These are phyloP conservation scores for Thermothielavioides terrestris DNA, from an alignment of 495 filamentous ascomycete species.

Conservation along the genomic window DNA sequence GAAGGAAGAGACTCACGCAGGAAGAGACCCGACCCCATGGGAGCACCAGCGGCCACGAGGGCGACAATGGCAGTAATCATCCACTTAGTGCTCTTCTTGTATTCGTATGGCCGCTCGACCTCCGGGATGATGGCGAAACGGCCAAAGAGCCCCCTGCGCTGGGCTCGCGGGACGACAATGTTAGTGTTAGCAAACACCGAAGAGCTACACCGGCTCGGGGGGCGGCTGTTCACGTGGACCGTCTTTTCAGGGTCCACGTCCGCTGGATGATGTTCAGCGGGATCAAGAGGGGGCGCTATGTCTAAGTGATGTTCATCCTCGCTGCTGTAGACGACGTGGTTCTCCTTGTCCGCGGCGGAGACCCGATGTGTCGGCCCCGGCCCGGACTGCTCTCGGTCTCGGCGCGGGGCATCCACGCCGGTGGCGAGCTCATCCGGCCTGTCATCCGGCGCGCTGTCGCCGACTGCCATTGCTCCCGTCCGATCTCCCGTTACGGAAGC, in stretches of 20 bases:
- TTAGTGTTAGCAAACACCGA: slow-evolving; percentile 32
- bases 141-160: slow-evolving; percentile 69
- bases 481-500: not conserved
- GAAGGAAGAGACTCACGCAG: slow-evolving; percentile 53
- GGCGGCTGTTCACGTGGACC: slow-evolving; percentile 7
- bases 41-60: slow-evolving; percentile 63
- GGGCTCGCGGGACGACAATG: slow-evolving; percentile 53
- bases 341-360: not conserved
- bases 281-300: no score
- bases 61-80: slow-evolving; percentile 74
- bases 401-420: not conserved
- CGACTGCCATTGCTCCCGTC: not conserved
- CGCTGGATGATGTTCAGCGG: no score
- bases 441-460: not conserved
- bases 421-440: slow-evolving; percentile 1
- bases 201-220: slow-evolving; percentile 27
- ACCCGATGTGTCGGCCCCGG: not conserved
- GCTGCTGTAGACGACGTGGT: not conserved
- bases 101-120: slow-evolving; percentile 65
- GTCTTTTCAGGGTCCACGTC: not conserved
- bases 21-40: slow-evolving; percentile 79
- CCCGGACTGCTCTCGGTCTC: not conserved
- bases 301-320: not conserved
- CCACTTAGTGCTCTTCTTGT: slow-evolving; percentile 69
- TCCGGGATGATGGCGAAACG: slow-evolving; percentile 73